A percentile compares a stretch with the other conserved stretches of the same genome.
These are phyloP conservation scores for Tranzscheliella williamsii DNA, from an alignment of 1,284 basidiomycete genomes.

Conservation along the genomic window DNA sequence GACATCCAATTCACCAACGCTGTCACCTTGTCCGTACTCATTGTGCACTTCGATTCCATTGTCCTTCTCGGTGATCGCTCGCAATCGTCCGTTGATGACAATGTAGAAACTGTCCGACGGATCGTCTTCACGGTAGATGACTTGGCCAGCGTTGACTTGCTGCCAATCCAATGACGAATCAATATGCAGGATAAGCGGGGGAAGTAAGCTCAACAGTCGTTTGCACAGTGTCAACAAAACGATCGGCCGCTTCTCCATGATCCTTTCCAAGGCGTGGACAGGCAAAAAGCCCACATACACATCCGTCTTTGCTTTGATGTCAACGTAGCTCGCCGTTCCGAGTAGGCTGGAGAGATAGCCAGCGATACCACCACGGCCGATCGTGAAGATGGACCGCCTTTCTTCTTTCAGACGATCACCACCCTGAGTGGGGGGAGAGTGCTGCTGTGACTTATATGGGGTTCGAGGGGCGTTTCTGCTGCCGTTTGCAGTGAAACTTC, in stretches of 20 bases:
- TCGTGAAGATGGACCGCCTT: constrained; percentile 72
- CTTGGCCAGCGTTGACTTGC: constrained; percentile 88
- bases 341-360: constrained; percentile 95
- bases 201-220: constrained; percentile 87
- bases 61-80: constrained; percentile 71
- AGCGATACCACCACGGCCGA: constrained; percentile 89
- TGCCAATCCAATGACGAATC: constrained; percentile 98
- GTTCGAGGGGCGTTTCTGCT: no score
- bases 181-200: constrained; percentile 92
- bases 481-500: no score
- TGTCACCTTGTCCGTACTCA: constrained; percentile 87
- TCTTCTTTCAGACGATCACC: constrained; percentile 13
- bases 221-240: constrained; percentile 95
- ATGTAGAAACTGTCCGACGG: constrained; percentile 93
- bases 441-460: no score
- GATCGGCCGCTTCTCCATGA: constrained; percentile 91
- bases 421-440: no score
- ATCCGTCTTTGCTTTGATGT: constrained; percentile 95
- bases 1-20: constrained; percentile 83
- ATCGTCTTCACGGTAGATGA: constrained; percentile 89
- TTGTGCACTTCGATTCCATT: constrained; percentile 76
- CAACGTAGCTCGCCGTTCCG: constrained; percentile 89
- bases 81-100: constrained; percentile 90
- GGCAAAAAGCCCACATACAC: constrained; percentile 94
- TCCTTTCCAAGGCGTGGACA: constrained; percentile 79